A percentile compares a stretch with the other conserved stretches of the same genome.
phyloP scores from a whole-genome alignment of 306 rosid species.

The Sophora flavescens region DNA sequence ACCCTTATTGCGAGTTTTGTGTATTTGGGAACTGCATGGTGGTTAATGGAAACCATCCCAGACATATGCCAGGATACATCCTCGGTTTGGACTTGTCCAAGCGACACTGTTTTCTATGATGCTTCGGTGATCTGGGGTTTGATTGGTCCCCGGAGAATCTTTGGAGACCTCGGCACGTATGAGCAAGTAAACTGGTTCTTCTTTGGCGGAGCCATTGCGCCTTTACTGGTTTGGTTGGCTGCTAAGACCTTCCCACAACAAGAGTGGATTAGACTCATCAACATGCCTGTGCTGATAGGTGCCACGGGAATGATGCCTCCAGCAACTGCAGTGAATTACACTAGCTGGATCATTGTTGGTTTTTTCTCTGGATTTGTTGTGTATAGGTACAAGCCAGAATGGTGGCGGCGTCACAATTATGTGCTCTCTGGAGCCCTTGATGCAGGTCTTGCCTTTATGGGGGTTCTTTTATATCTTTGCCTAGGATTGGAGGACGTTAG shows the following conservation, averaged over 20 bases:
- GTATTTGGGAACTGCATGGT: slow-evolving; percentile 87
- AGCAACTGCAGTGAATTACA: slow-evolving; percentile 85
- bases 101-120: slow-evolving; percentile 85
- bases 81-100: slow-evolving; percentile 86
- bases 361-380: slow-evolving; percentile 77
- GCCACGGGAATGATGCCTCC: slow-evolving; percentile 90
- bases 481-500: slow-evolving; percentile 66
- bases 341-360: slow-evolving; percentile 74
- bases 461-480: slow-evolving; percentile 74
- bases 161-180: slow-evolving; percentile 73
- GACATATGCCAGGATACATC: slow-evolving; percentile 82
- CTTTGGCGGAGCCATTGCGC: slow-evolving; percentile 77
- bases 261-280: slow-evolving; percentile 83
- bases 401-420: slow-evolving; percentile 89
- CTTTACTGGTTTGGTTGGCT: slow-evolving; percentile 73
- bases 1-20: slow-evolving; percentile 71
- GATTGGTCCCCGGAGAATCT: slow-evolving; percentile 82
- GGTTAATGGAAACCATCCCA: slow-evolving; percentile 89
- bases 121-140: slow-evolving; percentile 96
- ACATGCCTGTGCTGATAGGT: slow-evolving; percentile 81
- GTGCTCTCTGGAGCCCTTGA: slow-evolving; percentile 88
- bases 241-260: slow-evolving; percentile 67
- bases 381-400: slow-evolving; percentile 69
- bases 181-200: slow-evolving; percentile 81
- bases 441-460: slow-evolving; percentile 97